Percentiles rank a stretch among this genome's conserved stretches.
phyloP scores from a whole-genome alignment of 2,329 filamentous ascomycete species.

The Aspergillus udagawae region DNA sequence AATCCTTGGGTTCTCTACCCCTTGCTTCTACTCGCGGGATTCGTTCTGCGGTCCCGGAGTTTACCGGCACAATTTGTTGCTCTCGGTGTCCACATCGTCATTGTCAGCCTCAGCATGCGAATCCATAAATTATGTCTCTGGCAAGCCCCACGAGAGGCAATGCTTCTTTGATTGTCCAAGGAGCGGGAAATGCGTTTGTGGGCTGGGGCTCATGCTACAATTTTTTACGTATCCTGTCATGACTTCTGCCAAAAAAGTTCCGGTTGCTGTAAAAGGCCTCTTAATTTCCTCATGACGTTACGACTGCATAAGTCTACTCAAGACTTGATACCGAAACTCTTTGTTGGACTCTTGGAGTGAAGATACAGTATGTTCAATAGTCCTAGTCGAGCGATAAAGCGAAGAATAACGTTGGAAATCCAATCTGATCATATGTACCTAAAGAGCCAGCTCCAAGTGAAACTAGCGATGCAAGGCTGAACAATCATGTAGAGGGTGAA shows the following conservation, averaged over 20 bases:
- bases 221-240: background rate
- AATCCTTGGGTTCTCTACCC: conserved; percentile 62
- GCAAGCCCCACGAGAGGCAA: conserved; percentile 3
- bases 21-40: conserved; percentile 62
- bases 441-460: background rate
- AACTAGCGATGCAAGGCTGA: background rate
- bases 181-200: background rate
- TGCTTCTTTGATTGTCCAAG: background rate
- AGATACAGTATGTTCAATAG: background rate
- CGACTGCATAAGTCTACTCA: background rate
- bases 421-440: background rate
- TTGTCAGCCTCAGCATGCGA: conserved; percentile 41
- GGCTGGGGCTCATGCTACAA: too few relatives aligned
- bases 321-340: background rate
- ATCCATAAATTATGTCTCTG: conserved; percentile 32
- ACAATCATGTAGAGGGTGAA: conserved; percentile 34
- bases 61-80: conserved; percentile 39
- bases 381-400: background rate
- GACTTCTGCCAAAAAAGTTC: background rate
- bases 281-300: background rate
- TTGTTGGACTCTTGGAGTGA: background rate
- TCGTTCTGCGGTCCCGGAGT: conserved; percentile 52
- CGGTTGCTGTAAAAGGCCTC: background rate
- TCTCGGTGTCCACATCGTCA: conserved; percentile 45
- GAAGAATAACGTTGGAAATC: background rate